Conservation (phyloP, 1,139 yeast genomes). For the Trichomonascaceae sp. region DNA sequence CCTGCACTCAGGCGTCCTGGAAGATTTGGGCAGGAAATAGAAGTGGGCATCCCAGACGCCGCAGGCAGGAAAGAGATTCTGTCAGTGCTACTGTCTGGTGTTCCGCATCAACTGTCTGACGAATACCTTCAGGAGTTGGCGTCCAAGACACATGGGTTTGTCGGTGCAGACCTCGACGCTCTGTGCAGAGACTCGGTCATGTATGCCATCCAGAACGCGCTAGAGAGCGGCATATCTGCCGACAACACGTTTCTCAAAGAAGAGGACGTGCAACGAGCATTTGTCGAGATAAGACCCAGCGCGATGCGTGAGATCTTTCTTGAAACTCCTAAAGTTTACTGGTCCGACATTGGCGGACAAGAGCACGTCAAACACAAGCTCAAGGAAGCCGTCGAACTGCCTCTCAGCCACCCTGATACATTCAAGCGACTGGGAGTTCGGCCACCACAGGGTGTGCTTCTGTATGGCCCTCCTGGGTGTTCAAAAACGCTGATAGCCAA, state of each 20-base stretch:
- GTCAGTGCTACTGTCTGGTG: slow-evolving; percentile 42
- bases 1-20: slow-evolving; percentile 89
- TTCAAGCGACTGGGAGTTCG: slow-evolving; percentile 71
- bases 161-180: slow-evolving; percentile 89
- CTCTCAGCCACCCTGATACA: slow-evolving; percentile 69
- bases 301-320: slow-evolving; percentile 94
- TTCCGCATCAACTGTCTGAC: slow-evolving; percentile 47
- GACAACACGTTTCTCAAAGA: slow-evolving; percentile 28
- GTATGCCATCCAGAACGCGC: slow-evolving; percentile 59
- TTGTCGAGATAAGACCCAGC: slow-evolving; percentile 75
- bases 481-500: slow-evolving; percentile 90
- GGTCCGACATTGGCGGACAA: slow-evolving; percentile 97
- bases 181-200: slow-evolving; percentile 79
- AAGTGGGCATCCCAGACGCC: slow-evolving; percentile 95
- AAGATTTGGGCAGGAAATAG: slow-evolving; percentile 88
- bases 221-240: slow-evolving; percentile 27
- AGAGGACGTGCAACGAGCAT: slow-evolving; percentile 51
- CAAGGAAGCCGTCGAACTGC: slow-evolving; percentile 83
- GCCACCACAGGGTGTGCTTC: slow-evolving; percentile 94
- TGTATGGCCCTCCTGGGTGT: slow-evolving; percentile 97
- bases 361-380: slow-evolving; percentile 65
- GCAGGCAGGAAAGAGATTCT: slow-evolving; percentile 86
- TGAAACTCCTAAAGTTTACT: slow-evolving; percentile 86
- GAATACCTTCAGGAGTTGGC: slow-evolving; percentile 50
- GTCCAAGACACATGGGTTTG: slow-evolving; percentile 84